phyloP scores from a whole-genome alignment of 306 rosid species.

The Dryas alaskensis region DNA sequence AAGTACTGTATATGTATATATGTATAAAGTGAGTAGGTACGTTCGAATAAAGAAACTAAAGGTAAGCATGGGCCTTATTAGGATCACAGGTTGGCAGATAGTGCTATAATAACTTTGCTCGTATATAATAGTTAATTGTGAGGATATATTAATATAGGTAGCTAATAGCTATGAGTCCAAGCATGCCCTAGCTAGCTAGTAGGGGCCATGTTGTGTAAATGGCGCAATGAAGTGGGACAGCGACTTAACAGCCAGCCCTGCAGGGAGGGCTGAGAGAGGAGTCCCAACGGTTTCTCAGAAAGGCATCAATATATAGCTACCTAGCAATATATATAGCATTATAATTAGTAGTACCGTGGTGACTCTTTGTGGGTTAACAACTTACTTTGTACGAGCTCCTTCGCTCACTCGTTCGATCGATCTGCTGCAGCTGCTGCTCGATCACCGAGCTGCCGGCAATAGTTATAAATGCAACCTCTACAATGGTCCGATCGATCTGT shows the following conservation, averaged over 20 bases:
- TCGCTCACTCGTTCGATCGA: too few relatives aligned
- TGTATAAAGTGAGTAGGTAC: background rate
- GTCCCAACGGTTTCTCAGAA: constrained; percentile 24
- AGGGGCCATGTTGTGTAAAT: background rate
- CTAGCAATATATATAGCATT: background rate
- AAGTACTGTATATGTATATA: background rate
- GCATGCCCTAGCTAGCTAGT: background rate
- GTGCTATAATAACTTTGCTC: background rate
- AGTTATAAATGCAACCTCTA: background rate
- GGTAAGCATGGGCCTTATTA: background rate
- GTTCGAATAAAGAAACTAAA: background rate
- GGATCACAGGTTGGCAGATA: constrained; percentile 11
- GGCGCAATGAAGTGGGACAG: background rate
- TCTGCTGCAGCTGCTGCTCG: background rate
- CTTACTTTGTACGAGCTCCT: too few relatives aligned
- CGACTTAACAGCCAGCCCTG: background rate
- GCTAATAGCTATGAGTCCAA: background rate
- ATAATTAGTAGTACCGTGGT: background rate
- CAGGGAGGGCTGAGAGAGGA: background rate
- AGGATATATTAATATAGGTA: background rate
- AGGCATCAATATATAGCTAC: background rate
- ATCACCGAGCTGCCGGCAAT: background rate
- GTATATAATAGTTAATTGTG: background rate
- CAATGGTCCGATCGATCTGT: too few relatives aligned
- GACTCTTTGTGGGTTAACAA: too few relatives aligned